Evolutionary conservation across 1,139 yeast genomes (phyloP).

Genomic region (Suhomyces yuchorum): DNA sequence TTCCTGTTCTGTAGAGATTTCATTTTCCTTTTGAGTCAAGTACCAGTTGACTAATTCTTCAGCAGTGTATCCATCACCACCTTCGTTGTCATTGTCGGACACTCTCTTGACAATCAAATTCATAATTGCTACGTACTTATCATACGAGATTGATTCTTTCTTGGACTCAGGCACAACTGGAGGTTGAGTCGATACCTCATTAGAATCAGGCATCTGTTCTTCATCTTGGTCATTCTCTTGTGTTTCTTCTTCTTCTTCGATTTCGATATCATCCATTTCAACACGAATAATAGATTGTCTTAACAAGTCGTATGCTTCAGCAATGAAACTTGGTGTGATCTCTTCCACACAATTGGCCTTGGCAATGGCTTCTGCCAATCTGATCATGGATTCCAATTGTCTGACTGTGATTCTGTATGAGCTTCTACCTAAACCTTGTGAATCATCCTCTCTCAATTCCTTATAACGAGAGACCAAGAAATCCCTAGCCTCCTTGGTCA

Average conservation of each 20-base stretch:
- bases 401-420: slow-evolving; percentile 96
- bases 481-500: slow-evolving; percentile 81
- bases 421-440: slow-evolving; percentile 84
- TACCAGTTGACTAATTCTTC: slow-evolving; percentile 79
- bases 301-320: slow-evolving; percentile 88
- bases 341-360: slow-evolving; percentile 93
- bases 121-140: slow-evolving; percentile 83
- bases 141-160: slow-evolving; percentile 62
- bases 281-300: slow-evolving; percentile 93
- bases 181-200: slow-evolving; percentile 11
- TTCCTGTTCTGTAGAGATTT: slow-evolving; percentile 68
- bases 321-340: slow-evolving; percentile 83
- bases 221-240: slow-evolving; percentile 10
- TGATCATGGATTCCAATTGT: slow-evolving; percentile 91
- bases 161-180: slow-evolving; percentile 14
- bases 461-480: slow-evolving; percentile 79
- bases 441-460: slow-evolving; percentile 86
- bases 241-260: slow-evolving; percentile 51
- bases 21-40: slow-evolving; percentile 72
- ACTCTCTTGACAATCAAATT: slow-evolving; percentile 74
- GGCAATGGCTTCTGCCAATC: slow-evolving; percentile 95
- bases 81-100: slow-evolving; percentile 53
- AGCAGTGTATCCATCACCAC: slow-evolving; percentile 71
- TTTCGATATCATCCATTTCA: slow-evolving; percentile 89
- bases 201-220: slow-evolving; percentile 12